Base-by-base conservation (phyloP, 2,329 filamentous ascomycete species). In the Raffaelea ambrosiae region DNA sequence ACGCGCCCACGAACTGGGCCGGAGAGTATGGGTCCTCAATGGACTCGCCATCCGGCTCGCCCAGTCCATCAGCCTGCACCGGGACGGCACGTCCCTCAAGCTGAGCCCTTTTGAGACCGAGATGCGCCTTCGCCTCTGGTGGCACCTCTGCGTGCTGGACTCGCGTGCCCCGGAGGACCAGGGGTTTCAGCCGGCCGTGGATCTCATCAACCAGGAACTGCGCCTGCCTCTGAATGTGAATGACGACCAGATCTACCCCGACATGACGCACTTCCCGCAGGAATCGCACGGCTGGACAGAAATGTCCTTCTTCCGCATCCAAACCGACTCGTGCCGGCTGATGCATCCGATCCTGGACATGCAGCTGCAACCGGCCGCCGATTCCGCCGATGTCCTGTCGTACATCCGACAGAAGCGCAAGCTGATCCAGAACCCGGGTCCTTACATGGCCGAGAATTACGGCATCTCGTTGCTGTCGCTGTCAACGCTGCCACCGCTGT, bases 171-270 rank as follows among this genome's bases (percentile, higher is more conserved):
- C 72, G 2, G 78, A 82, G 53, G 77, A 81, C 48, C 75, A 80
- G 51, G 78, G 79, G 0, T 54, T 67, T 10, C 51, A 57, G 26
- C 52, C 50, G 29, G 50, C 44, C 22, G 52, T 49, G 48, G 46
- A 38, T 45, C 70, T 73, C 53, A 67, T 71, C 2, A 70, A 67
- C 1, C 53, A 55, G 38, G 70, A 76, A 29, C 74, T 75, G 0
- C 69, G 72, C 38, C 66, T 77, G 59, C 76, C 77, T 1, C 63
- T 74, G 3, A 81, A 81, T 48, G 61, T 80, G 39, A 72, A 81
- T 47, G 78, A 81, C 51, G 58, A 55, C 14, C 73, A 78, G 39
- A 58, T 81, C 1, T 59, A 61, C 4, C 73, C 75, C 0, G 63
- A 65, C 5, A 75, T 74, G 68, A 64, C 59, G 9, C 64, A 69